Evolutionary conservation across 2,329 filamentous ascomycete genomes (phyloP), one percentile per base, ranked within the genome.

Genomic region (Neobulgaria alba): DNA sequence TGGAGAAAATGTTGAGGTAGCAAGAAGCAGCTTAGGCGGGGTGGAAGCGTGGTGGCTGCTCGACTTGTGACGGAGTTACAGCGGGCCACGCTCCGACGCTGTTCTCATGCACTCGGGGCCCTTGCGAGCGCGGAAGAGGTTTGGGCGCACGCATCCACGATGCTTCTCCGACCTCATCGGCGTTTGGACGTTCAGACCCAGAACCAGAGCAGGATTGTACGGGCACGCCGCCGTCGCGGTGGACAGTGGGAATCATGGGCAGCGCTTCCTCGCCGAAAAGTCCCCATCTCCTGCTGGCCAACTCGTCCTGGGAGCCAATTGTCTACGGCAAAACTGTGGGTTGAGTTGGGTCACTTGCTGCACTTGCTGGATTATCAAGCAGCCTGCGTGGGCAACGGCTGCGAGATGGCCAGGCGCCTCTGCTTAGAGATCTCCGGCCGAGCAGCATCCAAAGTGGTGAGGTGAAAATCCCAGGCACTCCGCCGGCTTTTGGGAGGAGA

Each of bases 331-430:
- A 41, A 47, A 45, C 23, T 45, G 31, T 43, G 39, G 41, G 38
- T 37, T 33, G 17, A 29, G 37, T 29, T 38, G 7, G 12, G 23
- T 26, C 23, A 26, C 23, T n/a, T n/a, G n/a, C n/a, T n/a, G n/a
- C 20, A 39, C 38, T 47, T 38, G 41, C 41, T 39, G 31, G 39
- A 26, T 48, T 44, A 43, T 41, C 19, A 48, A 48, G 39, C 46
- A 41, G 10, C 18, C 14, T 43, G 46, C 46, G 40, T 43, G 21
- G 33, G 44, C 33, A 19, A 34, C 19, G 36, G 26, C 39, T 19
- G 23, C 23, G 7, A 26, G 23, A 12, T 26, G 23, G 23, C 23
- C 23, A 26, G 7, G n/a, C n/a, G n/a, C n/a, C n/a, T n/a, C n/a
- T n/a, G n/a, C n/a, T n/a, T n/a, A n/a, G n/a, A n/a, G n/a, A n/a